These are phyloP conservation scores for Pseudogymnoascus sp. DNA, from an alignment of 2,329 filamentous ascomycete genomes.

Conservation along the genomic window DNA sequence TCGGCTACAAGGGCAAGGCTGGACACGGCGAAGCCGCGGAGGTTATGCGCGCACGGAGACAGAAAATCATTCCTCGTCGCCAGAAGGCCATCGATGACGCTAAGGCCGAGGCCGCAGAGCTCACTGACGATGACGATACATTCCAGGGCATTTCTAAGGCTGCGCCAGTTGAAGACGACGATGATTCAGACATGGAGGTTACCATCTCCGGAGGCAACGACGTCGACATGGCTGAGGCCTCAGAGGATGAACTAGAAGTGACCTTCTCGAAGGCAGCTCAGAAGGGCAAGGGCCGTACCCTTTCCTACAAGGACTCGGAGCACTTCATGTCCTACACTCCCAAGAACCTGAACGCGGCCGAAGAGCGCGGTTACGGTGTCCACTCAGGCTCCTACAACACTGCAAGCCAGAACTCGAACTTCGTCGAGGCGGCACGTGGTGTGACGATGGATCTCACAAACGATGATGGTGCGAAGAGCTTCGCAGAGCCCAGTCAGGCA, in stretches of 20 bases:
- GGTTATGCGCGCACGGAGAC: constrained; percentile 64
- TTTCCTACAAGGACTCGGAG: constrained; percentile 72
- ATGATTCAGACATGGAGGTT: constrained; percentile 31
- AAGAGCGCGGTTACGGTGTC: constrained; percentile 89
- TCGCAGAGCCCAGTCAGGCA: constrained; percentile 65
- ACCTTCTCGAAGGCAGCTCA: constrained; percentile 56
- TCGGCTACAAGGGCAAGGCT: constrained; percentile 63
- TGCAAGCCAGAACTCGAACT: constrained; percentile 52
- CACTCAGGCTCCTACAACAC: constrained; percentile 61
- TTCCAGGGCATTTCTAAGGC: constrained; percentile 13
- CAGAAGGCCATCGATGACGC: constrained; percentile 33
- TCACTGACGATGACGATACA: constrained; percentile 26
- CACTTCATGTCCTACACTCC: constrained; percentile 97
- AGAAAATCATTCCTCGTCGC: constrained; percentile 54
- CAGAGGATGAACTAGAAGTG: constrained; percentile 56
- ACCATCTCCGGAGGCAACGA: constrained; percentile 28
- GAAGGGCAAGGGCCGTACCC: constrained; percentile 46
- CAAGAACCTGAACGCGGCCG: constrained; percentile 67
- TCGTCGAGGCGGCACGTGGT: constrained; percentile 77
- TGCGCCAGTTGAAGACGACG: constrained; percentile 21
- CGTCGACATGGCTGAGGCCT: constrained; percentile 52
- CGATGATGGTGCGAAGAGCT: constrained; percentile 73
- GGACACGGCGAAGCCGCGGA: constrained; percentile 58
- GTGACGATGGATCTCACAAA: constrained; percentile 88
- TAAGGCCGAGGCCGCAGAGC: constrained; percentile 29